These are phyloP conservation scores for Viola pubescens DNA, from an alignment of 441 rosid species.

Conservation along the genomic window DNA sequence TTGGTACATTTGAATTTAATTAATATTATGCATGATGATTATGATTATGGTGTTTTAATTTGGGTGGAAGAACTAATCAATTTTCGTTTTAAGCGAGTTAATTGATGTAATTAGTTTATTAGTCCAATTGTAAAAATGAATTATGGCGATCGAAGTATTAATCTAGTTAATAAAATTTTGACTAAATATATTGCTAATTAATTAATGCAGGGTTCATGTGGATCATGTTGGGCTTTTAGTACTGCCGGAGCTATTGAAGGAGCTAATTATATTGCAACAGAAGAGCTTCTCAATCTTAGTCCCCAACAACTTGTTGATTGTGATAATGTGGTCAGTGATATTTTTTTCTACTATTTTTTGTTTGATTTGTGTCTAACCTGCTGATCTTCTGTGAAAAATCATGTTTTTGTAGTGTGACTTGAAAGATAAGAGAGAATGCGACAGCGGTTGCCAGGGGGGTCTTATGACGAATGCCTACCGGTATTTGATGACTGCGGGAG, in stretches of 20 bases:
- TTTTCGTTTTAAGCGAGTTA: no score
- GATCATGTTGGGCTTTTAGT: slow-evolving; percentile 93
- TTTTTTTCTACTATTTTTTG: no score
- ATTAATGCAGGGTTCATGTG: slow-evolving; percentile 67
- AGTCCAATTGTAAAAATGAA: no score
- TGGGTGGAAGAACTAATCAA: background rate
- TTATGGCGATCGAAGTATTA: no score
- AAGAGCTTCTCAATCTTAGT: slow-evolving; percentile 76
- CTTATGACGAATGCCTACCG: slow-evolving; percentile 84
- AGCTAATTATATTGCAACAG: slow-evolving; percentile 58
- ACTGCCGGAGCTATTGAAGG: slow-evolving; percentile 84
- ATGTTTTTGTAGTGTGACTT: slow-evolving; percentile 45
- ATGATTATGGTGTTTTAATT: background rate
- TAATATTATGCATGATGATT: no score
- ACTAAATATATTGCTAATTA: background rate
- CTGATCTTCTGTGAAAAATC: no score
- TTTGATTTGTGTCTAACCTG: background rate
- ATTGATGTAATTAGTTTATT: no score
- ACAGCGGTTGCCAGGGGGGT: slow-evolving; percentile 69
- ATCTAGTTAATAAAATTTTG: background rate
- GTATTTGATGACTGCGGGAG: slow-evolving; percentile 66
- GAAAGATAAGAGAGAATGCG: slow-evolving; percentile 51
- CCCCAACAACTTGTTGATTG: slow-evolving; percentile 90
- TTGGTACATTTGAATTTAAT: no score
- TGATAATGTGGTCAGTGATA: slow-evolving; percentile 41